Percentiles rank a stretch among this genome's conserved stretches.
Evolutionary conservation across 805 yeast species (phyloP).

Genomic region (Saturnispora serradocipensis): DNA sequence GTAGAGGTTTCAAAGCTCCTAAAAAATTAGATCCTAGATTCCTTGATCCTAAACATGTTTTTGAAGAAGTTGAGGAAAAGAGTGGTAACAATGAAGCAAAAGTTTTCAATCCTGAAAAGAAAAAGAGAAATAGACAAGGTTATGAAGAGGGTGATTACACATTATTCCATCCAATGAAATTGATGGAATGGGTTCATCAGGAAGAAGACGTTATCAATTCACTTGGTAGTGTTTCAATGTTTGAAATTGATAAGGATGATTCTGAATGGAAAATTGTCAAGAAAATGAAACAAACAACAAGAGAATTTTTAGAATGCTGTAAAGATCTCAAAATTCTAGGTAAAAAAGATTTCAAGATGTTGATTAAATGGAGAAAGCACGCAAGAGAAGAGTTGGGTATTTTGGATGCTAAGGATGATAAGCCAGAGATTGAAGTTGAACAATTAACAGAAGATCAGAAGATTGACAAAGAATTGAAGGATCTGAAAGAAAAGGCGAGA

Average conservation of each 20-base stretch:
- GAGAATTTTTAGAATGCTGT: slow-evolving; percentile 72
- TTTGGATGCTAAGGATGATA: slow-evolving; percentile 43
- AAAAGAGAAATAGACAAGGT: slow-evolving; percentile 87
- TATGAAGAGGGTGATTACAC: slow-evolving; percentile 89
- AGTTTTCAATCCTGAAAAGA: slow-evolving; percentile 89
- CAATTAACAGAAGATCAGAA: slow-evolving; percentile 79
- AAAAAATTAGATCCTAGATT: slow-evolving; percentile 88
- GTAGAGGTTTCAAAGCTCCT: slow-evolving; percentile 94
- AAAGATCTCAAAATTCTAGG: slow-evolving; percentile 92
- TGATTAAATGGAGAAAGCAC: slow-evolving; percentile 81
- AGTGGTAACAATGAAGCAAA: slow-evolving; percentile 81
- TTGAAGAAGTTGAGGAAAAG: slow-evolving; percentile 78
- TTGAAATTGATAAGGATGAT: slow-evolving; percentile 52
- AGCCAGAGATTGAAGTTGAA: slow-evolving; percentile 53
- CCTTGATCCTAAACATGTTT: slow-evolving; percentile 85
- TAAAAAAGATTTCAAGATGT: slow-evolving; percentile 79
- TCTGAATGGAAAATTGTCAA: slow-evolving; percentile 65
- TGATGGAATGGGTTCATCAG: slow-evolving; percentile 67
- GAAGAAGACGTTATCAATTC: slow-evolving; percentile 76
- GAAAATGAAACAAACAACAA: slow-evolving; percentile 67
- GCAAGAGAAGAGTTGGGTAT: slow-evolving; percentile 73
- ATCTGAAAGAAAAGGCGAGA: slow-evolving; percentile 61
- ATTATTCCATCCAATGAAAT: slow-evolving; percentile 58
- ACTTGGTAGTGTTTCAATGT: slow-evolving; percentile 63
- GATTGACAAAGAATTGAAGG: slow-evolving; percentile 76